These are phyloP conservation scores for Chaetomium olivaceum DNA, from an alignment of 2,329 filamentous ascomycete species.

Conservation along the genomic window DNA sequence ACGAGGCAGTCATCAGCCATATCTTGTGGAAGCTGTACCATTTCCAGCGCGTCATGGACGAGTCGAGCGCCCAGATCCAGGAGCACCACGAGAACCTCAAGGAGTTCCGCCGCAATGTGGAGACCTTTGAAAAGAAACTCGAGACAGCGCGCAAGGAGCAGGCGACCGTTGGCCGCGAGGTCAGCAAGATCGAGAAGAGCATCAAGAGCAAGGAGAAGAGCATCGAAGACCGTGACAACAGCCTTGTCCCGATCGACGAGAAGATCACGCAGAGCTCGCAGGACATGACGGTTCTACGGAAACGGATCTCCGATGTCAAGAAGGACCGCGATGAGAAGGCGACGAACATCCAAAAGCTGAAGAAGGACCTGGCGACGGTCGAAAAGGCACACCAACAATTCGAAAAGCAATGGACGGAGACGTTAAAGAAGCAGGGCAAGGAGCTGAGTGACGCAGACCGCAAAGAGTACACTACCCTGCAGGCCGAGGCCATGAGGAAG, in stretches of 20 bases:
- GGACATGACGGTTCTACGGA: constrained; percentile 67
- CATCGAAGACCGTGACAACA: constrained; percentile 82
- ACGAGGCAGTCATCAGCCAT: constrained; percentile 88
- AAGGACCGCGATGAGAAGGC: constrained; percentile 76
- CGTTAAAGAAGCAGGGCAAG: constrained; percentile 81
- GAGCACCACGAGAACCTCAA: constrained; percentile 94
- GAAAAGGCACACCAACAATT: constrained; percentile 87
- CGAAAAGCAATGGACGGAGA: constrained; percentile 82
- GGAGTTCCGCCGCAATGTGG: constrained; percentile 84
- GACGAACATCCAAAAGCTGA: constrained; percentile 67
- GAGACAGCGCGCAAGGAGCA: constrained; percentile 85
- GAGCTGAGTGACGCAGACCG: constrained; percentile 83
- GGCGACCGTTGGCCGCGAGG: constrained; percentile 70
- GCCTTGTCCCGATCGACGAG: constrained; percentile 84
- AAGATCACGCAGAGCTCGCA: constrained; percentile 79
- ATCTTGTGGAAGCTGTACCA: constrained; percentile 97
- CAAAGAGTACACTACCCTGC: constrained; percentile 83
- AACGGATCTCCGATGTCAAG: constrained; percentile 67
- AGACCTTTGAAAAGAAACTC: constrained; percentile 77
- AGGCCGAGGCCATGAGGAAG: constrained; percentile 79
- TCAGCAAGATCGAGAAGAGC: constrained; percentile 76
- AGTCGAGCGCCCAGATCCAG: constrained; percentile 85
- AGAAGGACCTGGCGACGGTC: constrained; percentile 80
- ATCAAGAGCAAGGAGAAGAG: constrained; percentile 86
- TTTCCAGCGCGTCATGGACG: constrained; percentile 89